Percentiles rank a stretch among this genome's conserved stretches.
These are phyloP conservation scores for Paecilomyces formosus DNA, from an alignment of 2,329 filamentous ascomycete species.

Conservation along the genomic window DNA sequence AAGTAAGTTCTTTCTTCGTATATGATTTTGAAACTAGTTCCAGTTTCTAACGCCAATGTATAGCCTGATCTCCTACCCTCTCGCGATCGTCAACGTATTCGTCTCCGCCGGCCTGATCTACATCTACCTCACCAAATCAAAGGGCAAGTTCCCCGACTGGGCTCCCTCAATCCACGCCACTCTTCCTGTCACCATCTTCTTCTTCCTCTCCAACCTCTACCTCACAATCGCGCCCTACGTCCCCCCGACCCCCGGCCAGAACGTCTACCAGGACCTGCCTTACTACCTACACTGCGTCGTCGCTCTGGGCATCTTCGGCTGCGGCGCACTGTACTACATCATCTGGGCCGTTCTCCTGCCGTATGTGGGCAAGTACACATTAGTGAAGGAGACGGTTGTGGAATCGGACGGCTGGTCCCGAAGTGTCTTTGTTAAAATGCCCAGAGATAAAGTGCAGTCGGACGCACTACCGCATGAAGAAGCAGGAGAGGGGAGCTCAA, in stretches of 20 bases:
- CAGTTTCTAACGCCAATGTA: background rate
- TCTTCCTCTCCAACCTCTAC: slow-evolving; percentile 47
- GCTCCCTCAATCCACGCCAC: slow-evolving; percentile 43
- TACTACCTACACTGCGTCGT: slow-evolving; percentile 50
- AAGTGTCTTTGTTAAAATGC: slow-evolving; percentile 44
- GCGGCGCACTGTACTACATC: slow-evolving; percentile 46
- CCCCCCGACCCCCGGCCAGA: slow-evolving; percentile 40
- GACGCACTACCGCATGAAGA: too few species aligned
- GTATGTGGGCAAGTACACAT: slow-evolving; percentile 39
- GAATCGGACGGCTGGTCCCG: slow-evolving; percentile 59
- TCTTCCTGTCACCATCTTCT: slow-evolving; percentile 45
- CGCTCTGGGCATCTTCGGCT: slow-evolving; percentile 42
- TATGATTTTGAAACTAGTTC: background rate
- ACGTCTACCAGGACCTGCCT: slow-evolving; percentile 45
- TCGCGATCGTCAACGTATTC: slow-evolving; percentile 45
- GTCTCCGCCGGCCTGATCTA: slow-evolving; percentile 43
- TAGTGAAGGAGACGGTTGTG: slow-evolving; percentile 48
- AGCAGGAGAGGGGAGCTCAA: background rate
- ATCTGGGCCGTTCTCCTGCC: slow-evolving; percentile 45
- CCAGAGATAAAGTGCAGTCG: slow-evolving; percentile 14
- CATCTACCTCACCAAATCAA: slow-evolving; percentile 32
- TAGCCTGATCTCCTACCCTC: slow-evolving; percentile 32
- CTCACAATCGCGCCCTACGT: slow-evolving; percentile 46
- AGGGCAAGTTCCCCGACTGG: slow-evolving; percentile 38
- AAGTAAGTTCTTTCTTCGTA: slow-evolving; percentile 22